These are phyloP conservation scores for Kodamaea sp. DNA, from an alignment of 1,139 yeast genomes.

Conservation along the genomic window DNA sequence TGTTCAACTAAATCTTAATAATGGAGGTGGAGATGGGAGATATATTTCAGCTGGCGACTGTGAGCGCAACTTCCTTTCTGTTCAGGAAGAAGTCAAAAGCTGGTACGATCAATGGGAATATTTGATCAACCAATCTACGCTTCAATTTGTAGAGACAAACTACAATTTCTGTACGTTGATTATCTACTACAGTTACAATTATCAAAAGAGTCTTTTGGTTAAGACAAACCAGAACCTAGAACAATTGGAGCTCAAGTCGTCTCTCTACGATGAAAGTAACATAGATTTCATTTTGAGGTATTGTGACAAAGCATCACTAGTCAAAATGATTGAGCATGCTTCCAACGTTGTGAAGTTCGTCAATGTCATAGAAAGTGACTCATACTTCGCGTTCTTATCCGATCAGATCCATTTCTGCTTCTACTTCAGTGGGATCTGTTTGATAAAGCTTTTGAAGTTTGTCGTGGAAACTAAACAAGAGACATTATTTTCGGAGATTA, in stretches of 20 bases:
- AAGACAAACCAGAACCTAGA: conserved; percentile 4
- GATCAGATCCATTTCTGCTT: conserved; percentile 68
- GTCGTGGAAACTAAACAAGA: conserved; percentile 8
- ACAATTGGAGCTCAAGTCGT: conserved; percentile 4
- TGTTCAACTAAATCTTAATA: conserved; percentile 44
- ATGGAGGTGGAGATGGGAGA: conserved; percentile 9
- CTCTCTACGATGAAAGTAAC: conserved; percentile 25
- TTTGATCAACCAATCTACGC: conserved; percentile 68
- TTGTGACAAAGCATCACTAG: conserved; percentile 22
- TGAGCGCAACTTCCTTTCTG: conserved; percentile 23
- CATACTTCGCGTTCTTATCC: conserved; percentile 66
- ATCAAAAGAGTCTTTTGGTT: conserved; percentile 19
- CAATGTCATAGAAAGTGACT: conserved; percentile 50
- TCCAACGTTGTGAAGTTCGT: conserved; percentile 44
- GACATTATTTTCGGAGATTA: conserved; percentile 4
- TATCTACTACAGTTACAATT: conserved; percentile 40
- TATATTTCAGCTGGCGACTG: conserved; percentile 23
- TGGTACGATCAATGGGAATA: conserved; percentile 79
- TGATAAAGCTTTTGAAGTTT: conserved; percentile 30
- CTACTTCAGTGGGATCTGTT: conserved; percentile 50
- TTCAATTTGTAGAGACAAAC: conserved; percentile 76
- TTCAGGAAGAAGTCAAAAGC: conserved; percentile 39
- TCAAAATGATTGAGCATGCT: conserved; percentile 35
- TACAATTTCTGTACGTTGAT: conserved; percentile 65
- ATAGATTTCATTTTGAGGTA: conserved; percentile 24